A percentile compares a stretch with the other conserved stretches of the same genome.
Evolutionary conservation across 2,329 filamentous ascomycete species (phyloP).

Genomic region (Diaporthe velutina): DNA sequence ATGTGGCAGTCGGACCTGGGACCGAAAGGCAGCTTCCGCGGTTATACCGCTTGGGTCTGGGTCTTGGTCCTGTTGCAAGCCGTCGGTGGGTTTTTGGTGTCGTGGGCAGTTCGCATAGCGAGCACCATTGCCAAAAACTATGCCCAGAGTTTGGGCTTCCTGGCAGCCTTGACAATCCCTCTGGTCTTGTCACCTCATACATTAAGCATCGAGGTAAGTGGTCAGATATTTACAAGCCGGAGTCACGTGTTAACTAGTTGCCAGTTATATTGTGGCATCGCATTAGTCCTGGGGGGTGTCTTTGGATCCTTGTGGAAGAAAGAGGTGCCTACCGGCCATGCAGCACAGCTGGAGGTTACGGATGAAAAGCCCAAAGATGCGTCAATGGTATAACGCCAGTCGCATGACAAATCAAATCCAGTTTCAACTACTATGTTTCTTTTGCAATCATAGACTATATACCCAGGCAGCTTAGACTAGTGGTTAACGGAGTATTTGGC

Average conservation of each 20-base stretch:
- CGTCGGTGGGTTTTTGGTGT: neutral
- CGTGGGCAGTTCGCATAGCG: constrained; percentile 11
- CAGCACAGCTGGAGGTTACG: neutral
- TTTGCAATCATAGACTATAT: neutral
- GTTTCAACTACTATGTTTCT: neutral
- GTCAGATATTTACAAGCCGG: neutral
- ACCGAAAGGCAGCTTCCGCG: neutral
- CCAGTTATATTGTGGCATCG: neutral
- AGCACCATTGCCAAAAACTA: constrained; percentile 14
- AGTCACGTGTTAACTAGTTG: neutral
- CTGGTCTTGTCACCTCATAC: neutral
- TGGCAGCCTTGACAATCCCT: constrained; percentile 6
- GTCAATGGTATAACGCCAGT: neutral
- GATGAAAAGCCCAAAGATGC: neutral
- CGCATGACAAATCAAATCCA: neutral
- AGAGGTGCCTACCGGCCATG: neutral
- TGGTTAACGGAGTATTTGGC: neutral
- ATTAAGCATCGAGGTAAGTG: neutral
- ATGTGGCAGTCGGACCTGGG: constrained; percentile 15
- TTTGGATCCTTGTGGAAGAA: constrained; percentile 1
- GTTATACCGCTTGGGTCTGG: neutral
- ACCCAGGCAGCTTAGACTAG: neutral
- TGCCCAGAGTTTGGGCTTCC: constrained; percentile 16
- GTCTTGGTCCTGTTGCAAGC: neutral
- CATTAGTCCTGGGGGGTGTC: neutral